Conservation (phyloP, 2,329 filamentous ascomycete genomes). For the Penicillium sp. region DNA sequence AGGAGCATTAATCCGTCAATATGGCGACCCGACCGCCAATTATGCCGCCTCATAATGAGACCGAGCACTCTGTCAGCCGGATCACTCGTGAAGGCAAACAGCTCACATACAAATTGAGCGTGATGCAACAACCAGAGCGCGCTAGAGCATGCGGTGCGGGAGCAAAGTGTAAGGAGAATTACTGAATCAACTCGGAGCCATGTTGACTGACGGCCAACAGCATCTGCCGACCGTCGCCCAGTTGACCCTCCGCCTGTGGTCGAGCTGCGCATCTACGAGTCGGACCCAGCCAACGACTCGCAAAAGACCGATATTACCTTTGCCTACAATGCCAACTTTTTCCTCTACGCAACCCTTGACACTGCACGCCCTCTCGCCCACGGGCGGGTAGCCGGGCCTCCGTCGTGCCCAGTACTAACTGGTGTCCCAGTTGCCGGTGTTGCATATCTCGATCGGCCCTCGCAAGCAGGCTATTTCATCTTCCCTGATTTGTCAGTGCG, state of each 20-base stretch:
- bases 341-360: conserved; percentile 89
- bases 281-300: conserved; percentile 51
- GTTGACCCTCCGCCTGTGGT: conserved; percentile 95
- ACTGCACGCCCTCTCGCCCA: conserved; percentile 78
- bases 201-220: conserved; percentile 42
- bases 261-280: conserved; percentile 80
- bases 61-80: conserved; percentile 50
- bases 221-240: conserved; percentile 81
- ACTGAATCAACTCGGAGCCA: background rate
- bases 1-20: conserved; percentile 11
- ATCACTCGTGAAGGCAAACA: conserved; percentile 70
- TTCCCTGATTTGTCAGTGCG: conserved; percentile 95
- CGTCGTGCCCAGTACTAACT: conserved; percentile 76
- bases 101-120: conserved; percentile 75
- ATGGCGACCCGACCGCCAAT: conserved; percentile 44
- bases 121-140: conserved; percentile 91
- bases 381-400: conserved; percentile 66
- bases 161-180: conserved; percentile 70
- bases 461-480: conserved; percentile 82
- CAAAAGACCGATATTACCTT: conserved; percentile 73
- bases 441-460: conserved; percentile 87
- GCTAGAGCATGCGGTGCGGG: conserved; percentile 93
- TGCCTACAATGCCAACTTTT: conserved; percentile 93
- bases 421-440: conserved; percentile 94
- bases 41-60: conserved; percentile 52